Base-by-base conservation (phyloP, 257 asterid genomes). In the Henckelia pumila region DNA sequence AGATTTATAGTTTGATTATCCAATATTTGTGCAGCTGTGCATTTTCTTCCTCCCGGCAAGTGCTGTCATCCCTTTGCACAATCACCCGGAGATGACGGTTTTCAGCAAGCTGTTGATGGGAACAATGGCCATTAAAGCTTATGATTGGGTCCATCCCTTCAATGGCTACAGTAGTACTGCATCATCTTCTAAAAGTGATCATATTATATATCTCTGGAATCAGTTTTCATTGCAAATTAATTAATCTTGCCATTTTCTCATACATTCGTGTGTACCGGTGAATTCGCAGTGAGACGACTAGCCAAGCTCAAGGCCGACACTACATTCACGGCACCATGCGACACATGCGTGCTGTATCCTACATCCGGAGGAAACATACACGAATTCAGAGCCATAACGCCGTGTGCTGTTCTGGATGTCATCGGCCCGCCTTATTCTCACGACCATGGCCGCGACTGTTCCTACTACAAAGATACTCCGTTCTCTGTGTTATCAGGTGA, bases 331-430 rank as follows among this genome's bases (percentile, higher is more conserved):
- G 81, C 96, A 20, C 92, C 92, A 1, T 88, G 96, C 67, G 76
- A 80, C 37, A 67, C 95, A 13, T 86, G 88, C 1, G 95, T 91
- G 6, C 56, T 91, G 21, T 86, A 91, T 72, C 97, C 97, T 17
- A 86, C 96, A n/a, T 83, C 91, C 6, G 97, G 97, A 76, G 97
- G 97, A 62, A 91, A 91, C 70, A 84, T 91, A 61, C 97, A 91
- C 20, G 92, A 88, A 71, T 91, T 86, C 70, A 83, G 55, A 65
- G 97, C 96, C 8, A 53, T 91, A 73, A 88, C 96, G 35, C 92
- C 96, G 0, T 91, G 97, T 77, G 97, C 86, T 0, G 82, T 91
- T 49, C 91, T 88, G 19, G 97, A 91, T 66, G 95, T 91, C 37
- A 66, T 91, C 8, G 97, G 96, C 11, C 97, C 96, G 3, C 96